phyloP scores from a whole-genome alignment of 257 asterid genomes.

The Primulina eburnea region DNA sequence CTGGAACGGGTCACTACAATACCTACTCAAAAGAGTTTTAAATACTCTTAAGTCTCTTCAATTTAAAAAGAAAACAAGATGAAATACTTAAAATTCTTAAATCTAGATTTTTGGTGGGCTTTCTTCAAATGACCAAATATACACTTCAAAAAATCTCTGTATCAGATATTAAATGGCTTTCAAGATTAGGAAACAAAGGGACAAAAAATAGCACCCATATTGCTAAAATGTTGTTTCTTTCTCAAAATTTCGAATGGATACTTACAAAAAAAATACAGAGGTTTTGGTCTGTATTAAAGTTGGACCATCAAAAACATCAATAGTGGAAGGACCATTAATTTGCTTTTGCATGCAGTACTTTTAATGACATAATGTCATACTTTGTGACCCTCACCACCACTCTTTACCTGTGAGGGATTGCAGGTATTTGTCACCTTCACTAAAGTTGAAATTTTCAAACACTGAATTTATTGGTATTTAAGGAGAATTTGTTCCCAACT shows the following conservation, averaged over 20 bases:
- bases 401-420: slow-evolving; percentile 34
- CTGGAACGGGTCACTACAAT: no score
- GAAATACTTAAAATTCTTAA: no score
- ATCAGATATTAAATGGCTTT: neutral
- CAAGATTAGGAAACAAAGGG: neutral
- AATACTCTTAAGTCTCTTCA: no score
- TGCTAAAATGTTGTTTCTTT: neutral
- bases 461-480: slow-evolving; percentile 19
- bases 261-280: no score
- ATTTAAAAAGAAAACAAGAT: no score
- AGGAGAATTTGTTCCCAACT: slow-evolving; percentile 22
- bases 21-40: no score
- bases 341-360: slow-evolving; percentile 8
- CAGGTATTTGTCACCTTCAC: slow-evolving; percentile 43
- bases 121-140: neutral
- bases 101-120: neutral
- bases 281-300: neutral
- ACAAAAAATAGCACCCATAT: neutral
- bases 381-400: slow-evolving; percentile 30
- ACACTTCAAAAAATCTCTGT: neutral
- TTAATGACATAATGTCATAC: slow-evolving; percentile 24
- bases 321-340: slow-evolving; percentile 33
- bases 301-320: neutral
- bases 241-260: neutral
- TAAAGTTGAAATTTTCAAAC: slow-evolving; percentile 15